These are phyloP conservation scores for Circinella minor DNA, from an alignment of 371 early-diverging fungal species.

Conservation along the genomic window DNA sequence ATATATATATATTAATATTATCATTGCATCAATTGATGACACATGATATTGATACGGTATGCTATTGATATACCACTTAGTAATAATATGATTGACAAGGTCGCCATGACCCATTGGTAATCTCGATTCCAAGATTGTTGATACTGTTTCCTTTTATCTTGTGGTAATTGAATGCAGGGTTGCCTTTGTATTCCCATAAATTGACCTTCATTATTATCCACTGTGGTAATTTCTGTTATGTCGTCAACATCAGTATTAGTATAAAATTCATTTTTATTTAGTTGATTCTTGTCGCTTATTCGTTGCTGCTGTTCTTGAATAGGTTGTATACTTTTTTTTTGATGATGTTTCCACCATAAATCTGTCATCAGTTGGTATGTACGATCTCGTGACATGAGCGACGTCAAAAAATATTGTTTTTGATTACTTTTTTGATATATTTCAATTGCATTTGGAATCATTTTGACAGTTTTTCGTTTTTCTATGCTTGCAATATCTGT, in stretches of 20 bases:
- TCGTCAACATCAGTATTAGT: too few species aligned
- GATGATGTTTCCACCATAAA: constrained; percentile 57
- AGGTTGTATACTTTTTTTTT: not conserved
- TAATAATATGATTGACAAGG: not conserved
- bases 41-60: not conserved
- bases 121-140: not conserved
- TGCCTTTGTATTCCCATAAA: too few species aligned
- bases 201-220: too few species aligned
- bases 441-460: constrained; percentile 86
- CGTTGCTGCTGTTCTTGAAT: not conserved
- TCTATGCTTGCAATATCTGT: constrained; percentile 83
- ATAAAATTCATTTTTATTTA: too few species aligned
- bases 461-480: constrained; percentile 75
- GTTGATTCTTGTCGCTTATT: too few species aligned
- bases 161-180: too few species aligned
- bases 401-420: constrained; percentile 79
- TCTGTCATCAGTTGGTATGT: constrained; percentile 72
- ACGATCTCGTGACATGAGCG: constrained; percentile 78
- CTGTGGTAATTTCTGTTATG: too few species aligned
- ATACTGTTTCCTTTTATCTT: too few species aligned
- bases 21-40: not conserved
- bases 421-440: constrained; percentile 69
- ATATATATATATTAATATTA: not conserved
- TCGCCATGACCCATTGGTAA: not conserved
- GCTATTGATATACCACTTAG: not conserved